phyloP scores from a whole-genome alignment of 495 filamentous ascomycete genomes.

The Elasticomyces elasticus region DNA sequence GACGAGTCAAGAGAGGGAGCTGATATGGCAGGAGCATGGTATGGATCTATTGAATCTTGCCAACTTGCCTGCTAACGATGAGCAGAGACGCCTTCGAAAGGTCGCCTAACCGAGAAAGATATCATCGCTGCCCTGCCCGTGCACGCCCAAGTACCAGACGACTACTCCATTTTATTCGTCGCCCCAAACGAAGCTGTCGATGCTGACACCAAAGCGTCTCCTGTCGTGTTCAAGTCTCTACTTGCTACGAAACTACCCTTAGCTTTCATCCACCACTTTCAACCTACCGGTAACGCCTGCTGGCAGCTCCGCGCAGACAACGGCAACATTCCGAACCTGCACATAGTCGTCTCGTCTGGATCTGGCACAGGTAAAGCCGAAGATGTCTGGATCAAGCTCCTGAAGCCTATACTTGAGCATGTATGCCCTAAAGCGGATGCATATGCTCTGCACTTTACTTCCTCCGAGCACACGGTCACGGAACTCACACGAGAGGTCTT shows the following conservation, averaged over 20 bases:
- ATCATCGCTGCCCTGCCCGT: conserved; percentile 14
- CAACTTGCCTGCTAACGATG: not conserved
- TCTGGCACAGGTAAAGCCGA: conserved; percentile 60
- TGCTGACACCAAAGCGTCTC: not conserved
- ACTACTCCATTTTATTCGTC: conserved; percentile 14
- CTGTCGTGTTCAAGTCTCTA: conserved; percentile 9
- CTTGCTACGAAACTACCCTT: conserved; percentile 11
- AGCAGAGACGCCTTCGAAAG: not conserved
- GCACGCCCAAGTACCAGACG: conserved; percentile 4
- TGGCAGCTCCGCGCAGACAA: conserved; percentile 9
- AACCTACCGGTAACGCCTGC: conserved; percentile 12
- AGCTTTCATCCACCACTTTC: conserved; percentile 16
- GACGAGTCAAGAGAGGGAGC: not conserved
- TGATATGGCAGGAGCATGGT: conserved; percentile 5
- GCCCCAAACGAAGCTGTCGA: not conserved
- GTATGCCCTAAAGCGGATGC: conserved; percentile 32
- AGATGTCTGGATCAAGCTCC: conserved; percentile 43
- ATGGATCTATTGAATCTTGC: too few relatives aligned
- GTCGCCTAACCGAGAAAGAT: conserved; percentile 6
- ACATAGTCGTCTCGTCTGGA: conserved; percentile 61
- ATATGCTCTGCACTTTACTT: conserved; percentile 47
- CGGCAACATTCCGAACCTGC: conserved; percentile 31
- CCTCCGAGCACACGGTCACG: conserved; percentile 47
- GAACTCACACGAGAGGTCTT: conserved; percentile 47
- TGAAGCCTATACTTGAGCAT: conserved; percentile 48